Percentiles rank a stretch among this genome's conserved stretches.
Evolutionary conservation across 768 basidiomycete genomes (phyloP).

Genomic region (Podaxis mareebaensis): DNA sequence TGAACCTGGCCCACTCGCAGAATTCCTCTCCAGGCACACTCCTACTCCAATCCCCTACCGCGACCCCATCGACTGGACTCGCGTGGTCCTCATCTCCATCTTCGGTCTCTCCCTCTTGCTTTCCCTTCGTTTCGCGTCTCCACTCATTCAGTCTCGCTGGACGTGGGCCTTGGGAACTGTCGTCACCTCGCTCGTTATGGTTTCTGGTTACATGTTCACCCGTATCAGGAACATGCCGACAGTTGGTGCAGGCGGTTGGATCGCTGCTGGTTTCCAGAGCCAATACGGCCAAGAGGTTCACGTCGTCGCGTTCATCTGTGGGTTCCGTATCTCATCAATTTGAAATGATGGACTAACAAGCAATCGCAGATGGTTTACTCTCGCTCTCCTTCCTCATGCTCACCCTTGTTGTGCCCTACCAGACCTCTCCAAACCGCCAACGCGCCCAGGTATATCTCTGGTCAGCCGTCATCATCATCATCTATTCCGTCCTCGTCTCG

Average conservation of each 20-base stretch:
- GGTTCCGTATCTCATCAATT: conserved; percentile 31
- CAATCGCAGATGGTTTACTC: conserved; percentile 77
- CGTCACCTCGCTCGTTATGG: conserved; percentile 76
- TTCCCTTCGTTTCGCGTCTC: conserved; percentile 58
- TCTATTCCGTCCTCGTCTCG: conserved; percentile 85
- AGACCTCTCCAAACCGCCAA: conserved; percentile 72
- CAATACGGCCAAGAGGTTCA: conserved; percentile 94
- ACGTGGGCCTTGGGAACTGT: conserved; percentile 68
- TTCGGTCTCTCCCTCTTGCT: conserved; percentile 50
- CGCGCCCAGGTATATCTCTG: conserved; percentile 88
- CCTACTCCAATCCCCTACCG: conserved; percentile 82
- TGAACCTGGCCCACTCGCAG: conserved; percentile 73
- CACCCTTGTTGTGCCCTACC: conserved; percentile 77
- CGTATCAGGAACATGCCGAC: conserved; percentile 78
- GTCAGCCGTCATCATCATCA: conserved; percentile 75
- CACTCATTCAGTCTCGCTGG: conserved; percentile 73
- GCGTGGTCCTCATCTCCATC: conserved; percentile 46
- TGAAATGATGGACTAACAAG: conserved; percentile 12
- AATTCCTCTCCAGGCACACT: conserved; percentile 72
- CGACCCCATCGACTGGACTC: conserved; percentile 74
- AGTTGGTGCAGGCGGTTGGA: conserved; percentile 71
- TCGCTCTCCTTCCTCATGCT: conserved; percentile 80
- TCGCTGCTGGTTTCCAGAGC: conserved; percentile 85
- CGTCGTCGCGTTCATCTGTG: conserved; percentile 84
- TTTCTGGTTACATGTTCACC: conserved; percentile 94